phyloP scores from a whole-genome alignment of 1,139 yeast genomes.

The Geotrichum europaeum region DNA sequence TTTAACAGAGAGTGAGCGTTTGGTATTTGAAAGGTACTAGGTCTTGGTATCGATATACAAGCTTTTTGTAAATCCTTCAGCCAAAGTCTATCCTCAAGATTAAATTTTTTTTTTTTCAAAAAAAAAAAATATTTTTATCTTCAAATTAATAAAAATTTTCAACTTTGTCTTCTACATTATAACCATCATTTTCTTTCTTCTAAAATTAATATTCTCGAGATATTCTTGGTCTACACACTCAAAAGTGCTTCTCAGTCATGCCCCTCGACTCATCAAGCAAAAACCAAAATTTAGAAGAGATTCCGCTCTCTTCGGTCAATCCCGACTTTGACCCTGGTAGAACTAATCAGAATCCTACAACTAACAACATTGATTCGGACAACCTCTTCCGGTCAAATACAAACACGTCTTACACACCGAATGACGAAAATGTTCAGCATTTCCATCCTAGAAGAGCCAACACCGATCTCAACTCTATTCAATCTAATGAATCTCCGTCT shows the following conservation, averaged over 20 bases:
- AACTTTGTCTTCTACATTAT: not conserved
- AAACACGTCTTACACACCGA: not conserved
- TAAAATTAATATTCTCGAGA: not conserved
- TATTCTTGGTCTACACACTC: not conserved
- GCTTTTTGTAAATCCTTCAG: not conserved
- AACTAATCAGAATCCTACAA: not conserved
- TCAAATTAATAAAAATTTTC: not conserved
- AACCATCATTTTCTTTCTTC: not conserved
- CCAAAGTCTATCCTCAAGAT: not conserved
- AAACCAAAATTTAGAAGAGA: not conserved
- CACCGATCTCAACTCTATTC: not conserved
- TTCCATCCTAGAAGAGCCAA: not conserved
- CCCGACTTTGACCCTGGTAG: not conserved
- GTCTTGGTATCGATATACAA: not conserved
- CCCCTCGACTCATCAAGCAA: not conserved
- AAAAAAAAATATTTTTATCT: not conserved
- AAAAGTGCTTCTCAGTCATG: constrained; percentile 15
- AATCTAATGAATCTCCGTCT: not conserved
- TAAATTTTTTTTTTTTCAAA: not conserved
- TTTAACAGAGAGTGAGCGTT: not conserved
- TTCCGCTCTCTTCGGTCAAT: constrained; percentile 7
- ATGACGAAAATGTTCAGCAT: constrained; percentile 1
- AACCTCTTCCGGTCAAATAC: not conserved
- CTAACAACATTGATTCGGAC: not conserved
- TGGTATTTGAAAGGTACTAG: not conserved